Evolutionary conservation across 192 early-diverging fungal genomes (phyloP).

Genomic region (Chytriomyces confervae): DNA sequence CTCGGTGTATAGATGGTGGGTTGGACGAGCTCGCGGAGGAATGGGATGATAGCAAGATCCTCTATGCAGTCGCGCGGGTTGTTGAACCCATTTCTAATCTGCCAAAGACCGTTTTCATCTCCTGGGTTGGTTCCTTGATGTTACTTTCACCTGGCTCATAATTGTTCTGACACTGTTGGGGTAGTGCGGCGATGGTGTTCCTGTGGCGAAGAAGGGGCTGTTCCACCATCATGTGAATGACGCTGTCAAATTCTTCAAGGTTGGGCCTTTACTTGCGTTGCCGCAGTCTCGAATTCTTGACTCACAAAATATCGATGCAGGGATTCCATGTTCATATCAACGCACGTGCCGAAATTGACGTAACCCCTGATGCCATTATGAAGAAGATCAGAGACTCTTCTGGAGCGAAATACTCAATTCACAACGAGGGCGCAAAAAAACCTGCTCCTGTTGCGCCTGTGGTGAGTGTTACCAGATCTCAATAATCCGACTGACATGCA

Average conservation of each 20-base stretch:
- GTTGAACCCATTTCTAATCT: constrained; percentile 84
- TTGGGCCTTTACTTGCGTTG: constrained; percentile 33
- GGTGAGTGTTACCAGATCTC: constrained; percentile 21
- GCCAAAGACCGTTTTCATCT: constrained; percentile 90
- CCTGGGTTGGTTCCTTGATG: constrained; percentile 68
- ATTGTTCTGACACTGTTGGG: neutral
- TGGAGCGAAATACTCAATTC: constrained; percentile 89
- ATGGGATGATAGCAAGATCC: constrained; percentile 87
- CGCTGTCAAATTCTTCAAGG: constrained; percentile 80
- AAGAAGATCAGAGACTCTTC: constrained; percentile 81
- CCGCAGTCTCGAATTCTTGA: neutral
- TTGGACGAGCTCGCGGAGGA: constrained; percentile 91
- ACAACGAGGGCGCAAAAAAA: constrained; percentile 52
- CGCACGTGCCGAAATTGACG: constrained; percentile 81
- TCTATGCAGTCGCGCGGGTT: constrained; percentile 86
- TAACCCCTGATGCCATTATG: constrained; percentile 83
- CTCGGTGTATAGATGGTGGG: constrained; percentile 60
- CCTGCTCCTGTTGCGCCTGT: constrained; percentile 25
- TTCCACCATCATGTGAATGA: constrained; percentile 84
- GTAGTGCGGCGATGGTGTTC: constrained; percentile 92
- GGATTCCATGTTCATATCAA: constrained; percentile 88
- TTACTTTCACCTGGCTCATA: neutral
- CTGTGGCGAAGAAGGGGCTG: constrained; percentile 86
- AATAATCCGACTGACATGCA: constrained; percentile 1
- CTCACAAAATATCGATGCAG: constrained; percentile 31